Conservation (phyloP, 139 green algal genomes). For the Chlorella sp. region DNA sequence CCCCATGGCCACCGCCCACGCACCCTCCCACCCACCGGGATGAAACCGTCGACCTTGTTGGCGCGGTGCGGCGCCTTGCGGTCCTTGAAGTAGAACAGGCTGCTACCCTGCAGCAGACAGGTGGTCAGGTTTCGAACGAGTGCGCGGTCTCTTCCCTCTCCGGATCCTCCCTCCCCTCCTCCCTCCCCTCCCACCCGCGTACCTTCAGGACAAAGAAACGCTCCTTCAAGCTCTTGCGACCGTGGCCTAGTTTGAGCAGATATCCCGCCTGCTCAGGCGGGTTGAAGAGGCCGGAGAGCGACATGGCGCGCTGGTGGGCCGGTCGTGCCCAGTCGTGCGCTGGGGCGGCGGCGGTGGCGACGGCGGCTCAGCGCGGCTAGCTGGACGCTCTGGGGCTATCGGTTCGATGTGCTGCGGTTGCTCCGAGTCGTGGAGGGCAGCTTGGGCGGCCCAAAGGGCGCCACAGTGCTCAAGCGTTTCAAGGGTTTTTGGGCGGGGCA, state of each 20-base stretch:
- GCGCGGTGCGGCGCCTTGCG: background rate
- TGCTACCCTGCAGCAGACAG: background rate
- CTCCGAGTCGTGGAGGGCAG: too few relatives aligned
- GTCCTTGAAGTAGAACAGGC: slow-evolving; percentile 39
- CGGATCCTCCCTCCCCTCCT: too few relatives aligned
- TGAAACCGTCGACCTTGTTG: slow-evolving; percentile 11
- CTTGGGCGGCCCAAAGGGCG: too few relatives aligned
- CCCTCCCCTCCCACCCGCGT: too few relatives aligned
- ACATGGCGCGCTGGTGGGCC: background rate
- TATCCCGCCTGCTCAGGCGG: slow-evolving; percentile 16
- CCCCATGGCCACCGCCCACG: too few relatives aligned
- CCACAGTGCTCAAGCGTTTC: too few relatives aligned
- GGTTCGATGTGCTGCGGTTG: too few relatives aligned
- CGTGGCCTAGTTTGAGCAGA: slow-evolving; percentile 14
- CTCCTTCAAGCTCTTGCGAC: background rate
- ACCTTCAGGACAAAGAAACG: slow-evolving; percentile 41
- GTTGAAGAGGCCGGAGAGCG: background rate
- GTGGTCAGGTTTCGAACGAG: too few relatives aligned
- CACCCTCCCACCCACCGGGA: background rate
- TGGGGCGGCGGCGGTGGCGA: background rate
- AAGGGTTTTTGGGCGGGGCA: too few relatives aligned
- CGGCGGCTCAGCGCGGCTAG: background rate
- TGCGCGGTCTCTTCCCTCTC: too few relatives aligned
- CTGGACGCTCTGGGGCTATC: too few relatives aligned
- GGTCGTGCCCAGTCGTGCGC: too few relatives aligned